phyloP scores from a whole-genome alignment of 169 alveolate genomes.

The Plasmodium inui region DNA sequence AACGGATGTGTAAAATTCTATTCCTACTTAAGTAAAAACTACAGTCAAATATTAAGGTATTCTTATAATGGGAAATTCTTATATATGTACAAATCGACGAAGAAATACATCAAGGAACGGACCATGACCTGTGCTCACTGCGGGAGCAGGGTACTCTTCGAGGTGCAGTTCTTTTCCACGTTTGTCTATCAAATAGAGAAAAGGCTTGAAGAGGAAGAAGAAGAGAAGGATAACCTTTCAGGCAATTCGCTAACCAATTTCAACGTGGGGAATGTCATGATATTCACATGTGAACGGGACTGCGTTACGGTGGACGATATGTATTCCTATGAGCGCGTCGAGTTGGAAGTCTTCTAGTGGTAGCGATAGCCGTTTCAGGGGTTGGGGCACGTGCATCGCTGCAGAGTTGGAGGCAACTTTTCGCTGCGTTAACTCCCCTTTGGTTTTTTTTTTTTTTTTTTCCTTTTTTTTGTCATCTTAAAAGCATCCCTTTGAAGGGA shows the following conservation, averaged over 20 bases:
- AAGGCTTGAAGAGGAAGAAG: constrained; percentile 28
- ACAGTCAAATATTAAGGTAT: constrained; percentile 72
- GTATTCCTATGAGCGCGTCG: constrained; percentile 67
- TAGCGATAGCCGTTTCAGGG: no score
- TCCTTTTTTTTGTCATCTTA: constrained; percentile 21
- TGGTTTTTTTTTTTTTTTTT: constrained; percentile 8
- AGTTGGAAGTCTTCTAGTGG: constrained; percentile 49
- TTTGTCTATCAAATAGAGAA: constrained; percentile 56
- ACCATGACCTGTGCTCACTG: constrained; percentile 39
- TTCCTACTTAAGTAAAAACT: constrained; percentile 67
- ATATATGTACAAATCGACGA: constrained; percentile 52
- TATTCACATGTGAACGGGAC: constrained; percentile 67
- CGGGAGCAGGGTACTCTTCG: constrained; percentile 40
- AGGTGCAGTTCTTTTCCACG: constrained; percentile 63
- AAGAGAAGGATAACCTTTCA: background rate
- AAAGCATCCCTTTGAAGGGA: constrained; percentile 10
- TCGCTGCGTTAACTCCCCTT: background rate
- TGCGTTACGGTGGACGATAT: constrained; percentile 58
- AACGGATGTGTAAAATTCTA: constrained; percentile 73
- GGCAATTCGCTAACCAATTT: constrained; percentile 47
- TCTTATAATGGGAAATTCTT: constrained; percentile 64
- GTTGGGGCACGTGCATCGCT: background rate
- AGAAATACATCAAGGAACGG: constrained; percentile 15
- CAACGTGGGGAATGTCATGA: constrained; percentile 65
- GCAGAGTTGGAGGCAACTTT: background rate